Conservation (phyloP, 1,139 yeast genomes). For the Saccharomyces hybrid region DNA sequence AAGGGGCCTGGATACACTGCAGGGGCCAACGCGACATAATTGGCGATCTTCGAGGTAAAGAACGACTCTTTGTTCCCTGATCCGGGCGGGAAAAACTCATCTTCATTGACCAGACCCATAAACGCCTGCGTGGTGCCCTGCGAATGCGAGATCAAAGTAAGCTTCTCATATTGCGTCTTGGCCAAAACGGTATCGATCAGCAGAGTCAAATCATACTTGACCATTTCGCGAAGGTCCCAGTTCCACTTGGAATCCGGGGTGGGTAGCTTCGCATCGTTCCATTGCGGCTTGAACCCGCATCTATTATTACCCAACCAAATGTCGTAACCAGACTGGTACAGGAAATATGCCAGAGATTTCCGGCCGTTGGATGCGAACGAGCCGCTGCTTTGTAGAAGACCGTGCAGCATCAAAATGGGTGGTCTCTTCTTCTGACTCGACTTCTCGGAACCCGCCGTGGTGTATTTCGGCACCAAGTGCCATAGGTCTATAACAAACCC, state of each 20-base stretch:
- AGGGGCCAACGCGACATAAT: conserved; percentile 76
- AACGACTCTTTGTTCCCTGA: conserved; percentile 30
- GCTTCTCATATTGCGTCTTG: conserved; percentile 35
- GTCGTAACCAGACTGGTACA: conserved; percentile 61
- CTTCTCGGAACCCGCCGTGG: conserved; percentile 29
- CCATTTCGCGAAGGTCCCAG: conserved; percentile 84
- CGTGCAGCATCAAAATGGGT: conserved; percentile 77
- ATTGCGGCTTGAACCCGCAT: conserved; percentile 64
- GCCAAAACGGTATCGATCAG: conserved; percentile 55
- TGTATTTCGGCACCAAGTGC: conserved; percentile 42
- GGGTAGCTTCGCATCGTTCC: conserved; percentile 38
- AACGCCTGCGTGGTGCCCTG: conserved; percentile 90
- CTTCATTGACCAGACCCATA: conserved; percentile 43
- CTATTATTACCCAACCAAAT: conserved; percentile 94
- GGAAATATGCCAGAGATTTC: conserved; percentile 62
- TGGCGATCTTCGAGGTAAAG: conserved; percentile 46
- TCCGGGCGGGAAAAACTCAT: conserved; percentile 11
- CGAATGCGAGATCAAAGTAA: conserved; percentile 72
- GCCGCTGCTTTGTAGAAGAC: conserved; percentile 79
- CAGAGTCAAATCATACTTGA: conserved; percentile 66
- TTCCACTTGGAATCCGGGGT: conserved; percentile 45
- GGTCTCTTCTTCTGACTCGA: conserved; percentile 29
- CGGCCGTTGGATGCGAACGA: conserved; percentile 73
- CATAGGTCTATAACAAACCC: conserved; percentile 65
- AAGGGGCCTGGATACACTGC: conserved; percentile 82